Base-by-base conservation (phyloP, 1,284 basidiomycete species). In the Lignosus rhinocerotis region DNA sequence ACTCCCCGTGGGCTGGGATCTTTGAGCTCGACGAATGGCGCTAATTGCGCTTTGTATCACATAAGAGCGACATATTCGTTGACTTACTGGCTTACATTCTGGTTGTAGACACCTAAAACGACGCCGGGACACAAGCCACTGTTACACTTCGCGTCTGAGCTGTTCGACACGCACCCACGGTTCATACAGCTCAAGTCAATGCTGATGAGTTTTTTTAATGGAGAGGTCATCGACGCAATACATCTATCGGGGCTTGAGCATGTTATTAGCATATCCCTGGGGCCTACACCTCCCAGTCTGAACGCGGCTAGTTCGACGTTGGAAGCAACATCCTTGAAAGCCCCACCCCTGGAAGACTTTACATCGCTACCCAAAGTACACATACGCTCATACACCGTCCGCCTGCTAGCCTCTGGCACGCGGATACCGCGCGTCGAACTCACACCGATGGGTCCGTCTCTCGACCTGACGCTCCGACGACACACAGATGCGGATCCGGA, bases 111-210 rank as follows among this genome's bases (percentile, higher is more conserved):
- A 46, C 80, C 87, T 39, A 97, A 97, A 83, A 88, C 91, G 10
- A 89, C 93, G 5, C 86, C 92, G 32, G 96, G 96, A n/a, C 88
- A 94, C 67, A 88, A 92, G 66, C 96, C 96, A 51, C 76, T 98
- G 65, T 90, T 99, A 79, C 94, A 97, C 72, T 99, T 99, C 72
- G 93, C 93, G 32, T 96, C 93, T 2, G 92, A 94, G 62, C 81
- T 96, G 14, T 98, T 96, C 74, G 93, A 96, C 67, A 88, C 91
- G 0, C 93, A 96, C 73, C 93, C 94, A 3, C 88, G 92, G 4
- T 94, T 90, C 73, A 78, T 87, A n/a, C 93, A 95, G 69, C 83
- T 98, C 69, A 98, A 98, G 79, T 96, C 92, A 1, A 80, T 96
- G 70, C 81, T 99, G 6, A 83, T 98, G 68, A 89, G 91, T 71